phyloP scores from a whole-genome alignment of 2,329 filamentous ascomycete genomes.

The Trichoderma citrinoviride region DNA sequence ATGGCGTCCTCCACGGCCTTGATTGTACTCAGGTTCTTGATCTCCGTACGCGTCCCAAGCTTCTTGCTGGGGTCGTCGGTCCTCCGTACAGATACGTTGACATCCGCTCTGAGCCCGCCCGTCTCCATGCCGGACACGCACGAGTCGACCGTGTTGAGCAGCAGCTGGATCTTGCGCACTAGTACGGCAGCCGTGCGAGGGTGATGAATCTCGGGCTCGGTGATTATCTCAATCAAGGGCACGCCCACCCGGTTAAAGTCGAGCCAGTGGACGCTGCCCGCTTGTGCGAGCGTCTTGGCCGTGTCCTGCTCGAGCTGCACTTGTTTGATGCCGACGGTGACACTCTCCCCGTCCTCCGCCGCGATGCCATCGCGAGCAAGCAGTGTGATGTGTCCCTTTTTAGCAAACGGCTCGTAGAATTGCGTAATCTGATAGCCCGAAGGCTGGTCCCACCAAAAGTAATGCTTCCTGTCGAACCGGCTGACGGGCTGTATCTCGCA shows the following conservation, averaged over 20 bases:
- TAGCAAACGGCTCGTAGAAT: conserved; percentile 74
- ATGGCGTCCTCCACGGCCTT: conserved; percentile 95
- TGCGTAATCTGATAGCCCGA: conserved; percentile 97
- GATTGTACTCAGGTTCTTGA: conserved; percentile 95
- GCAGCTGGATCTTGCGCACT: conserved; percentile 81
- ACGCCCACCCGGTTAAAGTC: conserved; percentile 93
- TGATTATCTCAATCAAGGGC: conserved; percentile 93
- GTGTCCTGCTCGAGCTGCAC: conserved; percentile 98
- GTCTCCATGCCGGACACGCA: conserved; percentile 91
- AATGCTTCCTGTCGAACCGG: conserved; percentile 93
- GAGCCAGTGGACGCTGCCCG: conserved; percentile 70
- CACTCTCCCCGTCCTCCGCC: conserved; percentile 64
- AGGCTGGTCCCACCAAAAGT: conserved; percentile 98
- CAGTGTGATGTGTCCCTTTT: conserved; percentile 69
- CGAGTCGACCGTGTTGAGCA: conserved; percentile 76
- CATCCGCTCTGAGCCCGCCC: conserved; percentile 85
- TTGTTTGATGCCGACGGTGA: conserved; percentile 82
- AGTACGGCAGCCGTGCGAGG: conserved; percentile 84
- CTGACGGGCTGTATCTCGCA: conserved; percentile 76
- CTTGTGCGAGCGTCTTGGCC: conserved; percentile 83
- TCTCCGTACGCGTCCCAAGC: conserved; percentile 87
- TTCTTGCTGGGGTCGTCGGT: conserved; percentile 41
- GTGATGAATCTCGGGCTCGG: conserved; percentile 80
- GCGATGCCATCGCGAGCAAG: conserved; percentile 76
- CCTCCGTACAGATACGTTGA: conserved; percentile 85